Evolutionary conservation across 2,329 filamentous ascomycete species (phyloP), one percentile per base, ranked within the genome.

Genomic region (Phaeosphaeriaceae sp.): DNA sequence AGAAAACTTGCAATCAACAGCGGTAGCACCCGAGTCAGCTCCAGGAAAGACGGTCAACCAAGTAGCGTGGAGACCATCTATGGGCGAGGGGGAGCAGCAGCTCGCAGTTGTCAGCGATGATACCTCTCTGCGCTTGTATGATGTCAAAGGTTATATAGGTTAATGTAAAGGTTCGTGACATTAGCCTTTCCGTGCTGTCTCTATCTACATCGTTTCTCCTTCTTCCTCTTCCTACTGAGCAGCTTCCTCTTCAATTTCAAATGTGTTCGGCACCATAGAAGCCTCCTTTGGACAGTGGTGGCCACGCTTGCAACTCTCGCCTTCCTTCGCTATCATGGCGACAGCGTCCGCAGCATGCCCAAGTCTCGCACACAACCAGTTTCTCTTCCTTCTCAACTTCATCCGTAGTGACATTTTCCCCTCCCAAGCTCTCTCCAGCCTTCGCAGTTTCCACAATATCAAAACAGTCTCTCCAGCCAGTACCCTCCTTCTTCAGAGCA

Each of bases 71-170:
- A 70, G 75, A 45, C 72, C 76, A 0, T 54, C 49, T 0, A 51
- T 46, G 13, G 41, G 24, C 1, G 59, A 53, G 7, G 58, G 46
- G 7, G 36, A 53, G 45, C 63, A 66, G 45, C 71, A 79, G 57
- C 65, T 81, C 54, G 78, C 78, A 4, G 74, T 78, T 9, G 77
- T 74, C 17, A 80, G 78, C 51, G 79, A 81, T 51, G 79, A 81
- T 66, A 72, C 63, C 4, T 79, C 76, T 3, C 61, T 81, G 15
- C 68, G 79, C 31, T 68, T 81, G 1, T 76, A 67, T 48, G 67
- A 70, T 24, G 40, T 73, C 15, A 36, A 5, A 5, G 25, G 25
- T 27, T 27, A 27, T 27, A 27, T 27, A 27, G 25, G 25, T 36
- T 15, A 36, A 36, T 36, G 13, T 11, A 11, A 36, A 36, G 11